Percentiles rank a stretch among this genome's conserved stretches.
Conservation (phyloP, 257 asterid species). For the Gynochthodes officinalis region DNA sequence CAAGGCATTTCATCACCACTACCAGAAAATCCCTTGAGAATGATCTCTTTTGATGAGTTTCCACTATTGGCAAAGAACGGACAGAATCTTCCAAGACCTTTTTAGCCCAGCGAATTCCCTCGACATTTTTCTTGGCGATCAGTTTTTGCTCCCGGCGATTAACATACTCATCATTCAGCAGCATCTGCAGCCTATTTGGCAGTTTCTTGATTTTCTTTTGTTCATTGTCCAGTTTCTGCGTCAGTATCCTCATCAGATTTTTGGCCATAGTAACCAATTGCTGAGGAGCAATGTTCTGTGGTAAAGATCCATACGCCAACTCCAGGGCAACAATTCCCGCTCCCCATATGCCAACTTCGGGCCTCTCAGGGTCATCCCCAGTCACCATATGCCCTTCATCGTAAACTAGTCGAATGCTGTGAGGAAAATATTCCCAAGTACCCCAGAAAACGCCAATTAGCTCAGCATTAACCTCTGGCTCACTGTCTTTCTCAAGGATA, state of each 20-base stretch:
- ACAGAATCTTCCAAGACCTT: not conserved
- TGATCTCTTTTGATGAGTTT: not conserved
- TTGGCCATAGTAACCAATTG: not conserved
- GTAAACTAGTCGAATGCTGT: not conserved
- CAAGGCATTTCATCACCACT: not conserved
- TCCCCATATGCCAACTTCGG: not conserved
- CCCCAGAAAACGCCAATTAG: not conserved
- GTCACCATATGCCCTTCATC: not conserved
- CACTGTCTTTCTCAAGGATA: not conserved
- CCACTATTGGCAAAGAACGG: not conserved
- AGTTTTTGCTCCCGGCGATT: not conserved
- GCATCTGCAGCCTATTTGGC: not conserved
- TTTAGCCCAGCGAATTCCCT: not conserved
- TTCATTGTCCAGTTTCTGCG: not conserved
- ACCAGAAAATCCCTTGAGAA: constrained; percentile 3
- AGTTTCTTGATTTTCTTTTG: not conserved
- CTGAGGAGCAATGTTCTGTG: not conserved
- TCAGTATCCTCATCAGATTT: not conserved
- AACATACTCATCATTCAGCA: not conserved
- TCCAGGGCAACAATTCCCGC: not conserved
- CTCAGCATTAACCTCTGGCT: not conserved
- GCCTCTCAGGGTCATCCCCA: not conserved
- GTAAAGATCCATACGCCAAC: constrained; percentile 1
- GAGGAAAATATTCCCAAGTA: not conserved
- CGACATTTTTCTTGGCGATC: not conserved